Evolutionary conservation across 805 yeast species (phyloP), one percentile per base, ranked within the genome.

Genomic region (Citeromyces nyonsensis): DNA sequence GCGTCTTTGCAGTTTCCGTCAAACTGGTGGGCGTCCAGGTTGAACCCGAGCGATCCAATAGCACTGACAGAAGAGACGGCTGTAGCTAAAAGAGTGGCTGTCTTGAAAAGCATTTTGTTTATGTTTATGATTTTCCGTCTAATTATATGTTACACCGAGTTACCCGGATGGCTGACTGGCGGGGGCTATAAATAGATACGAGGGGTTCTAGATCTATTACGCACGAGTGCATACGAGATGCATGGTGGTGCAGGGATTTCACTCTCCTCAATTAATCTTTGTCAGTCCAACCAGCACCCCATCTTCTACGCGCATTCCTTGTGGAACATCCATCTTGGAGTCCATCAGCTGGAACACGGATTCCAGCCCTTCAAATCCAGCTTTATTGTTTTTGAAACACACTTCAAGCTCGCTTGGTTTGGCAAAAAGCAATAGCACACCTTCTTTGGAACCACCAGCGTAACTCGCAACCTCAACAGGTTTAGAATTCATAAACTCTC

Each of bases 21-120:
- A 52, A 73, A 68, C 48, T 74, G 73, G 57, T 81, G 60, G 44
- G 79, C 94, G 57, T 96, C 95, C 38, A 85, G 59, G 67, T 83
- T 77, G 65, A 86, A 75, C 38, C 86, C 94, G 40, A 85, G 64
- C 59, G 29, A 27, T 2, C 22, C 15, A 13, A 8, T 20, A 9
- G 29, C 29, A 13, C 22, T 15, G 7, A 27, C 29, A 14, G 15
- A 20, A 10, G 29, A 27, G 18, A 27, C 18, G 15, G 29, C 29
- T 15, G 18, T 20, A 5, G 29, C 29, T 15, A 20, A 15, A 10
- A 27, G 29, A 14, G 29, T 27, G 15, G 15, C 18, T 10, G 18
- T 15, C 15, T 27, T 27, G 8, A 15, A 29, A 10, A 29, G 15
- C 31, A 18, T 29, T 5, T 18, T 18, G 22, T 18, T 18, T 18